phyloP scores from a whole-genome alignment of 2,329 filamentous ascomycete genomes.

The Helotiales sp. region DNA sequence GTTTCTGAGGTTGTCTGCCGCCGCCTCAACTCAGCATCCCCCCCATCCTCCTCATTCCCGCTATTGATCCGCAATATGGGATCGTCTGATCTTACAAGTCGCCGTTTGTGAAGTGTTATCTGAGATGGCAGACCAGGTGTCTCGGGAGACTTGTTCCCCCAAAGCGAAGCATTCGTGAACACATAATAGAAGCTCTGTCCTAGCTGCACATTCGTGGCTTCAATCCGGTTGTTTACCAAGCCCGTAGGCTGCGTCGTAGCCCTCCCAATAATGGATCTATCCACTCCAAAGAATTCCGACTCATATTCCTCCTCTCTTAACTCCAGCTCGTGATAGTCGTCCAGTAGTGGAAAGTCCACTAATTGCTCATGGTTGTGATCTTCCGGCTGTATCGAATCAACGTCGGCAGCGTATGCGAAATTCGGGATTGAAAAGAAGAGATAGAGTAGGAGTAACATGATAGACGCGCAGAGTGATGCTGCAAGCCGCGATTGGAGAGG shows the following conservation, averaged over 20 bases:
- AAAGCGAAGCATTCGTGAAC: constrained; percentile 62
- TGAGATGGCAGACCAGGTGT: constrained; percentile 45
- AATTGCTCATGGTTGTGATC: constrained; percentile 55
- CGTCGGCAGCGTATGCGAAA: constrained; percentile 67
- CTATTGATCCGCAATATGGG: constrained; percentile 15
- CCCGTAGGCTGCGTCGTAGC: constrained; percentile 54
- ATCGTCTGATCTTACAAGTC: constrained; percentile 11
- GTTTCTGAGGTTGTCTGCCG: constrained; percentile 30
- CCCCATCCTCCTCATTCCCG: constrained; percentile 22
- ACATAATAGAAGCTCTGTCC: constrained; percentile 69
- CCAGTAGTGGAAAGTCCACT: constrained; percentile 43
- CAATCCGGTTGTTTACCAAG: constrained; percentile 69
- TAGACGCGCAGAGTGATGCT: constrained; percentile 66
- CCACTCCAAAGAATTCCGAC: constrained; percentile 65
- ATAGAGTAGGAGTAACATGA: constrained; percentile 64
- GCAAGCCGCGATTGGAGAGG: constrained; percentile 74
- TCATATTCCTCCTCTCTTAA: constrained; percentile 54
- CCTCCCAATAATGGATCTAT: constrained; percentile 66
- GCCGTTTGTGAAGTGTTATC: constrained; percentile 34
- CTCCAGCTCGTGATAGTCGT: constrained; percentile 43
- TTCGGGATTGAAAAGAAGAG: constrained; percentile 62
- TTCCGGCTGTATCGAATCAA: constrained; percentile 49
- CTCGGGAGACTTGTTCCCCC: constrained; percentile 47
- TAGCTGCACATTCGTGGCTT: constrained; percentile 62
- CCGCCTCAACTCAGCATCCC: constrained; percentile 21